These are phyloP conservation scores for Sungouiella blattae DNA, from an alignment of 805 yeast genomes.

Conservation along the genomic window DNA sequence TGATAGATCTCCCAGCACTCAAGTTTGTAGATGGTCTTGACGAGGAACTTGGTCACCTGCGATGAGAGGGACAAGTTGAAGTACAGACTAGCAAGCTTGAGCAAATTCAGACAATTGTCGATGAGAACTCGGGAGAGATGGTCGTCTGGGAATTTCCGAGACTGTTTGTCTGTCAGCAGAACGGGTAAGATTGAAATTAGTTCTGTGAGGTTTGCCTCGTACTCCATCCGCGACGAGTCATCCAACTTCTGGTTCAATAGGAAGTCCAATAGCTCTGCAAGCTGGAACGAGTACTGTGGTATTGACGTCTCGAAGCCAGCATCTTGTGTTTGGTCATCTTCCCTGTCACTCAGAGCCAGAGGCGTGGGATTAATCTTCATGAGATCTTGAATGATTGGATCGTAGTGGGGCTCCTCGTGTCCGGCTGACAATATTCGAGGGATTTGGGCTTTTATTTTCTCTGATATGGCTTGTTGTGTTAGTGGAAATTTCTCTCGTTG, in stretches of 20 bases:
- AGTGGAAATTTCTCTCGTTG: conserved; percentile 1
- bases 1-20: conserved; percentile 46
- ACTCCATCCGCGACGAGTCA: conserved; percentile 25
- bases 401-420: conserved; percentile 11
- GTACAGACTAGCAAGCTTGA: conserved; percentile 30
- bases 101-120: conserved; percentile 34
- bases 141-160: conserved; percentile 29
- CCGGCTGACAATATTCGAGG: conserved; percentile 5
- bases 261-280: conserved; percentile 27
- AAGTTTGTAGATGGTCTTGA: conserved; percentile 33
- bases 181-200: conserved; percentile 25
- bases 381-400: conserved; percentile 32
- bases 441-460: conserved; percentile 4
- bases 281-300: conserved; percentile 25
- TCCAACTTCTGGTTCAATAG: conserved; percentile 27
- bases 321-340: conserved; percentile 1
- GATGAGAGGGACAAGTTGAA: conserved; percentile 37
- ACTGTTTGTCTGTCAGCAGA: conserved; percentile 8
- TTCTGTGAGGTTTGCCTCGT: conserved; percentile 25
- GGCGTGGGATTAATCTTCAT: conserved; percentile 23
- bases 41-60: conserved; percentile 37
- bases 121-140: conserved; percentile 33
- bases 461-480: conserved; percentile 9
- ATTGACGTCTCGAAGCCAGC: background rate
- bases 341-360: background rate